phyloP scores from a whole-genome alignment of 306 rosid species.

The Gastrolobium bilobum region DNA sequence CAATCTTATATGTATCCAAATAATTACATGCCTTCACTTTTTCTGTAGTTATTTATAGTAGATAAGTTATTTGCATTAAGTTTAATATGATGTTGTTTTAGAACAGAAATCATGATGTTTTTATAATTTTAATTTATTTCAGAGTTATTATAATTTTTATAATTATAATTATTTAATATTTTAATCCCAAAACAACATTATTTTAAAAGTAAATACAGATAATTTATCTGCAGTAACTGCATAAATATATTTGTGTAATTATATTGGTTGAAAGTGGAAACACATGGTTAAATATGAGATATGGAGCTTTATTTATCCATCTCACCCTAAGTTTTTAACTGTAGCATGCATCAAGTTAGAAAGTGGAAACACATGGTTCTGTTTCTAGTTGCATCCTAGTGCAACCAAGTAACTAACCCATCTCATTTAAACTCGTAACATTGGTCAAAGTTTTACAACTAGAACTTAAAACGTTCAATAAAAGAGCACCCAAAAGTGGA shows the following conservation, averaged over 20 bases:
- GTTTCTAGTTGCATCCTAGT: background rate
- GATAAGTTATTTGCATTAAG: too few relatives aligned
- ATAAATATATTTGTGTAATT: too few relatives aligned
- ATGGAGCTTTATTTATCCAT: background rate
- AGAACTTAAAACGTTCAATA: conserved; percentile 39
- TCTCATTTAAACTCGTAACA: conserved; percentile 21
- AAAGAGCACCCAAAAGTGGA: conserved; percentile 34
- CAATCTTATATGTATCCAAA: conserved; percentile 1
- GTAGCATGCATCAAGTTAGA: conserved; percentile 9
- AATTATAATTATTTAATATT: too few relatives aligned
- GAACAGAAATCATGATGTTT: too few relatives aligned
- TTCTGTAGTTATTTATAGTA: too few relatives aligned
- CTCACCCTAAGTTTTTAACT: background rate
- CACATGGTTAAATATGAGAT: background rate
- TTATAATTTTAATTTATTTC: too few relatives aligned
- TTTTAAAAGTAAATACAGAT: too few relatives aligned
- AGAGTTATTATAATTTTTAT: too few relatives aligned
- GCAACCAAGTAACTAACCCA: background rate
- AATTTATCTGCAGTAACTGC: too few relatives aligned
- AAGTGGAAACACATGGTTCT: background rate
- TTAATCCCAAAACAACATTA: too few relatives aligned
- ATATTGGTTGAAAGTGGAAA: background rate
- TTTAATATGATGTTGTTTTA: too few relatives aligned
- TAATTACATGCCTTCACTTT: too few relatives aligned
- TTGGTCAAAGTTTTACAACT: conserved; percentile 31